Evolutionary conservation across 202 grass and related monocot genomes (phyloP).

Genomic region (Digitaria exilis): DNA sequence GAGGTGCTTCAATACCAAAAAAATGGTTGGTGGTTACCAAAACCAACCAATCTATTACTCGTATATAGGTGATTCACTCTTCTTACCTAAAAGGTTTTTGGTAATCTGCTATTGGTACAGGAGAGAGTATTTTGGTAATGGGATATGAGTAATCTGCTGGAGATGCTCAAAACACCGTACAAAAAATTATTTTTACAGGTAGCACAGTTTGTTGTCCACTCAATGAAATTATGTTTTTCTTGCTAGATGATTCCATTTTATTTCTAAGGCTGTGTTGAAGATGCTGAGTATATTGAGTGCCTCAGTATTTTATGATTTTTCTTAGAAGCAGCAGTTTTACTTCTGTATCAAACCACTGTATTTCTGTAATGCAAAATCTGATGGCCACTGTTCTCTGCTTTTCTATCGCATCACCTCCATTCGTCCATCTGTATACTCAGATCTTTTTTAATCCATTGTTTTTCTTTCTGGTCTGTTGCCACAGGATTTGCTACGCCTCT

Average conservation of each 20-base stretch:
- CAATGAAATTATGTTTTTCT: not conserved
- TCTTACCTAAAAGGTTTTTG: too few species aligned
- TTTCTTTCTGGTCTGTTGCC: constrained; percentile 11
- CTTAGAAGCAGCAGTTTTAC: not conserved
- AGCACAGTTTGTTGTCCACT: constrained; percentile 1
- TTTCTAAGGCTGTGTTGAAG: not conserved
- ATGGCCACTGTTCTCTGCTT: not conserved
- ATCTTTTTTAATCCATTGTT: constrained; percentile 20
- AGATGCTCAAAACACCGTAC: too few species aligned
- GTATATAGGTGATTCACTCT: too few species aligned
- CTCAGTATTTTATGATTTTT: not conserved
- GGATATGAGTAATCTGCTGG: too few species aligned
- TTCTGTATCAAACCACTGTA: not conserved
- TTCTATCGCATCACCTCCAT: not conserved
- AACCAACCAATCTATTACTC: too few species aligned
- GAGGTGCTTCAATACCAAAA: too few species aligned
- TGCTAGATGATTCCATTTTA: not conserved
- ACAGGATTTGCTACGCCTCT: constrained; percentile 78
- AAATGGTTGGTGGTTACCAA: too few species aligned
- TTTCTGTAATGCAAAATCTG: constrained; percentile 17
- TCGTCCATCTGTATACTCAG: not conserved
- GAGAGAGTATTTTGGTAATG: too few species aligned
- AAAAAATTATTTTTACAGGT: too few species aligned
- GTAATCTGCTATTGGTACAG: too few species aligned
- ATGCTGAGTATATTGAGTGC: not conserved